These are phyloP conservation scores for Stephania yunnanensis DNA, from an alignment of 164 flowering plant genomes.

Conservation along the genomic window DNA sequence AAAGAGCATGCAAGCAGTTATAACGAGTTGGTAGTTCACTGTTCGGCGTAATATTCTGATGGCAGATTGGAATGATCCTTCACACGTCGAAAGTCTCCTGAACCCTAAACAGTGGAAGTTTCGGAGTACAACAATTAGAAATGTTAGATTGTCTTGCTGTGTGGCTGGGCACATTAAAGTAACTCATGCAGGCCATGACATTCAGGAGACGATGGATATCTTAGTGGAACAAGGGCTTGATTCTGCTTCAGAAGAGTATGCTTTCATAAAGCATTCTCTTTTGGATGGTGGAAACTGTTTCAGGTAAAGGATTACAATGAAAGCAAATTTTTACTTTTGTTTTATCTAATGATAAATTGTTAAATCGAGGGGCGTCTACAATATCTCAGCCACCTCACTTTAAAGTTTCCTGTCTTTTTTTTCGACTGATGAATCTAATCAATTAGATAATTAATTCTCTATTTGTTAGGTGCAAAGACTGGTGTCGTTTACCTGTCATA, in stretches of 20 bases:
- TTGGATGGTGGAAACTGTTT: constrained; percentile 68
- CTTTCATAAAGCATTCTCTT: constrained; percentile 50
- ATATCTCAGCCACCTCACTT: background rate
- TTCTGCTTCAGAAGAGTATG: constrained; percentile 63
- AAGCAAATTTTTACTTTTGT: background rate
- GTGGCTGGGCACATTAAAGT: constrained; percentile 97
- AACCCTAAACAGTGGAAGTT: constrained; percentile 97
- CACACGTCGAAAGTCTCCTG: constrained; percentile 90
- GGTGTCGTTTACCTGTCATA: constrained; percentile 93
- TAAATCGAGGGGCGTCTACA: background rate
- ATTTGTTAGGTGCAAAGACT: constrained; percentile 63
- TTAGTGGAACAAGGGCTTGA: constrained; percentile 69
- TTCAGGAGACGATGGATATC: constrained; percentile 95
- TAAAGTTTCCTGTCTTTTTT: constrained; percentile 5
- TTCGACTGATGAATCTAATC: background rate
- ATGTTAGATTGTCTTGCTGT: constrained; percentile 91
- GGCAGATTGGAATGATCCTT: constrained; percentile 99
- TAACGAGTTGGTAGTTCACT: constrained; percentile 90
- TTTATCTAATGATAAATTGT: background rate
- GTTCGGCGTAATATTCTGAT: constrained; percentile 82
- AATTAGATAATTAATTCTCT: constrained; percentile 12
- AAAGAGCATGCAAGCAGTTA: constrained; percentile 85
- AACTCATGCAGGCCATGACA: constrained; percentile 77
- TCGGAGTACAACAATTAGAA: constrained; percentile 64
- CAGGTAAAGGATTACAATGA: constrained; percentile 40